Conservation (phyloP, 805 yeast genomes). For the Saccharomyces kudriavzevii region DNA sequence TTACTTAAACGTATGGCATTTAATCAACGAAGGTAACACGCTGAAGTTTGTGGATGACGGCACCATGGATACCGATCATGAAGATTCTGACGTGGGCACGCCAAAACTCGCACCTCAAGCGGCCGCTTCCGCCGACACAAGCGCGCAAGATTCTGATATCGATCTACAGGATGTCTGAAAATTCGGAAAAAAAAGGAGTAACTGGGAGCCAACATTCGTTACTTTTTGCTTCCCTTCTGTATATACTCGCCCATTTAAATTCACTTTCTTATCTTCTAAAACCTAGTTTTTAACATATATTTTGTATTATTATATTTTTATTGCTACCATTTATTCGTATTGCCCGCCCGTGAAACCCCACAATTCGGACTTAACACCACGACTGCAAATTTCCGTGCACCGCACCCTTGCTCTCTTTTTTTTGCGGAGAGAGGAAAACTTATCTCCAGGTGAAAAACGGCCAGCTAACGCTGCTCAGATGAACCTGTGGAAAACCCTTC, state of each 20-base stretch:
- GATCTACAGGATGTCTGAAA: background rate
- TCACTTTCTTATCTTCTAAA: background rate
- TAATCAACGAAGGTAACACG: conserved; percentile 59
- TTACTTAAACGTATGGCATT: conserved; percentile 66
- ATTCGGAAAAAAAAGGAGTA: background rate
- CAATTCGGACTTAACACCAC: background rate
- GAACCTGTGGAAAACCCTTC: background rate
- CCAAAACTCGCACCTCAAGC: background rate
- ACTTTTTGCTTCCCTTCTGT: no score
- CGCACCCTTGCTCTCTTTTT: background rate
- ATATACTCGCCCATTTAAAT: background rate
- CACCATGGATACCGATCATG: conserved; percentile 13
- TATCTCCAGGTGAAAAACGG: background rate
- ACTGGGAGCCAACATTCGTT: background rate
- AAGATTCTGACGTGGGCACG: background rate
- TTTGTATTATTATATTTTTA: background rate
- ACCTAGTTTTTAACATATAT: background rate
- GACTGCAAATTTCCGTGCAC: background rate
- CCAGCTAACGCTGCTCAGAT: background rate
- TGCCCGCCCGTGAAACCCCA: background rate
- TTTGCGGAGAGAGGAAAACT: background rate
- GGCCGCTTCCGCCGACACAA: background rate
- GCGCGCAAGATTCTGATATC: background rate
- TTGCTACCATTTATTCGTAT: background rate
- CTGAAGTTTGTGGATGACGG: conserved; percentile 48